Evolutionary conservation across 2,329 filamentous ascomycete genomes (phyloP), one percentile per base, ranked within the genome.

Genomic region (Dactylellina cionopaga): DNA sequence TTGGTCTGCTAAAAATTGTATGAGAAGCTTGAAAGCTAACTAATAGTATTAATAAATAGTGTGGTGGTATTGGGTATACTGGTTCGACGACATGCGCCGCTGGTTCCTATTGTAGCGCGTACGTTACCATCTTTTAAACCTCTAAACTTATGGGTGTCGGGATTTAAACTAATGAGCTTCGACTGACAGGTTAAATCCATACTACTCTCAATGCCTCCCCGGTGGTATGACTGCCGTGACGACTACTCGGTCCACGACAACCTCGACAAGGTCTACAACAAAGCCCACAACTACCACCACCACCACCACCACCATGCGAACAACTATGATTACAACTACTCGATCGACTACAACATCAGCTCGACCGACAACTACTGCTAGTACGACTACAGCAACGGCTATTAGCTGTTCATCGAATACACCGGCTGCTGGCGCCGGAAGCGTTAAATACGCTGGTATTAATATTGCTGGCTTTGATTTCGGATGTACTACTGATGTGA

Each of bases 401-500:
- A 65, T 65, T n/a, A 65, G 49, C 41, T 65, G 60, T 11, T 5
- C 39, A 11, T 65, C 60, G 3, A 65, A 65, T 31, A 49, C 60
- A 17, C 60, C 60, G n/a, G 39, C 51, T 6, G 25, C 49, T 17
- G 31, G 41, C 6, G 37, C 60, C 4, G 60, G 60, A 24, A 65
- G 43, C 11, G 60, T 65, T 11, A 22, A 65, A 54, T 65, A 65
- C 9, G 58, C 39, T 17, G 81, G 81, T 47, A 77, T 81, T 27
- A 83, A 83, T 75, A 83, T 84, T 59, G 80, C 83, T 3, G 83
- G 83, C 1, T 83, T 83, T 60, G 83, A 84, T 66, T 84, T 84
- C 71, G 82, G 82, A n/a, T 83, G 81, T 69, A 74, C 74, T 10
- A 83, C 81, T 3, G 78, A 81, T 74, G 82, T 74, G 75, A 43